A percentile compares a stretch with the other conserved stretches of the same genome.
These are phyloP conservation scores for Phytophthora tentaculata DNA, from an alignment of 352 stramenopile genomes.

Conservation along the genomic window DNA sequence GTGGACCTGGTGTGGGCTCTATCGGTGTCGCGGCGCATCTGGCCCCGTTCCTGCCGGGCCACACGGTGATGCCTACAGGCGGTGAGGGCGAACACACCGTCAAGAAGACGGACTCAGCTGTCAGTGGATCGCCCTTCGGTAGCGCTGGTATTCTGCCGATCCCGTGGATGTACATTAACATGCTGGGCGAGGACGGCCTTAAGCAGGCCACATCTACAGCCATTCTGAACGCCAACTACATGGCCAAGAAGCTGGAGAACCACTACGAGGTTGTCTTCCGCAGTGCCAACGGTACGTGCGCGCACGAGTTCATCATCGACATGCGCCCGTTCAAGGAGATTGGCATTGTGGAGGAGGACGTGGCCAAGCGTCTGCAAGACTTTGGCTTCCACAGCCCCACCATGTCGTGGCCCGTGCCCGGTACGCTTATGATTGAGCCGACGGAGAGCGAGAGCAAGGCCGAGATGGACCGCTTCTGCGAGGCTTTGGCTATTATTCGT, in stretches of 20 bases:
- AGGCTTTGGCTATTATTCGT: slow-evolving; percentile 96
- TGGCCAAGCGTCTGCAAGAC: slow-evolving; percentile 99
- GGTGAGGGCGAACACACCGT: slow-evolving; percentile 82
- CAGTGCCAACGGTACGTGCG: slow-evolving; percentile 97
- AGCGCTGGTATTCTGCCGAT: slow-evolving; percentile 98
- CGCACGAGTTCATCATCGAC: slow-evolving; percentile 99
- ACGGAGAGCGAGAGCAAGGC: slow-evolving; percentile 98
- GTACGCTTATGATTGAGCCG: slow-evolving; percentile 99
- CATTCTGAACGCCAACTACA: slow-evolving; percentile 99
- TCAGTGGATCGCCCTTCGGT: slow-evolving; percentile 97
- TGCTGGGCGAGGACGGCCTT: slow-evolving; percentile 96
- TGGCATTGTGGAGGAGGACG: slow-evolving; percentile 97
- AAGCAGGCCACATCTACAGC: slow-evolving; percentile 94
- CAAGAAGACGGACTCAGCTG: slow-evolving; percentile 79
- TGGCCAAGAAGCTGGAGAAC: slow-evolving; percentile 94
- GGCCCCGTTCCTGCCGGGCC: slow-evolving; percentile 96
- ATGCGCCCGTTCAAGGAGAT: slow-evolving; percentile 96
- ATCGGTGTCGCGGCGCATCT: slow-evolving; percentile 95
- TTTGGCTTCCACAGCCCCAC: slow-evolving; percentile 99
- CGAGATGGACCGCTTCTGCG: slow-evolving; percentile 98
- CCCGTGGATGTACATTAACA: slow-evolving; percentile 99
- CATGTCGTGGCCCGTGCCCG: slow-evolving; percentile 99
- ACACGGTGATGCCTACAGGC: slow-evolving; percentile 86
- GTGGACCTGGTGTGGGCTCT: slow-evolving; percentile 93
- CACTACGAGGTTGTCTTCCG: slow-evolving; percentile 97